phyloP scores from a whole-genome alignment of 768 basidiomycete species.

The Cystobasidium ongulense region DNA sequence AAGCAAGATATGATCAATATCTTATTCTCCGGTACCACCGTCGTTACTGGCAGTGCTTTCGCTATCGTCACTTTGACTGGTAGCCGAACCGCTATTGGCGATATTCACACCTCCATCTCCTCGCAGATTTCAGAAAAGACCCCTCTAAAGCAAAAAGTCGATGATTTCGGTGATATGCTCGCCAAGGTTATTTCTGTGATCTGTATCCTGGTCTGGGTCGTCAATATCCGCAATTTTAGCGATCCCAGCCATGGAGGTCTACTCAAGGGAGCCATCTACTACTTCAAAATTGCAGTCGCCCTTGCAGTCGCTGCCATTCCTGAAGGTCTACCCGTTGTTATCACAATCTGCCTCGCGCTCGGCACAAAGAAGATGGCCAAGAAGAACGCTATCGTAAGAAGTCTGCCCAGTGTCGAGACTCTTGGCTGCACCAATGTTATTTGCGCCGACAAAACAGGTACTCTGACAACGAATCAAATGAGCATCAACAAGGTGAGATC shows the following conservation, averaged over 20 bases:
- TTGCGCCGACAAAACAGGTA: constrained; percentile 95
- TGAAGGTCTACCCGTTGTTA: constrained; percentile 95
- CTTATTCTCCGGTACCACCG: constrained; percentile 88
- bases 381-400: constrained; percentile 94
- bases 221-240: constrained; percentile 92
- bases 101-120: constrained; percentile 93
- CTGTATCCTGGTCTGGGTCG: constrained; percentile 93
- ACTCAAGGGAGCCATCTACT: constrained; percentile 91
- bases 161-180: constrained; percentile 95
- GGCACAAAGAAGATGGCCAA: constrained; percentile 99
- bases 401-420: constrained; percentile 93
- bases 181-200: constrained; percentile 97
- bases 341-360: constrained; percentile 89
- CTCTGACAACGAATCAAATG: constrained; percentile 61
- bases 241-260: constrained; percentile 86
- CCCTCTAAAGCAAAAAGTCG: constrained; percentile 89
- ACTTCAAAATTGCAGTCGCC: constrained; percentile 98
- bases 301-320: constrained; percentile 98
- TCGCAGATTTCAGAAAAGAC: constrained; percentile 92
- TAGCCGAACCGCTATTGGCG: constrained; percentile 78
- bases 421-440: constrained; percentile 97
- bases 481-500: constrained; percentile 60
- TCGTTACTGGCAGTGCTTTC: constrained; percentile 81
- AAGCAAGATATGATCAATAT: constrained; percentile 99
- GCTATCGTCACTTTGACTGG: constrained; percentile 86